phyloP scores from a whole-genome alignment of 1,284 basidiomycete species.

The Rhodotorula sp. region DNA sequence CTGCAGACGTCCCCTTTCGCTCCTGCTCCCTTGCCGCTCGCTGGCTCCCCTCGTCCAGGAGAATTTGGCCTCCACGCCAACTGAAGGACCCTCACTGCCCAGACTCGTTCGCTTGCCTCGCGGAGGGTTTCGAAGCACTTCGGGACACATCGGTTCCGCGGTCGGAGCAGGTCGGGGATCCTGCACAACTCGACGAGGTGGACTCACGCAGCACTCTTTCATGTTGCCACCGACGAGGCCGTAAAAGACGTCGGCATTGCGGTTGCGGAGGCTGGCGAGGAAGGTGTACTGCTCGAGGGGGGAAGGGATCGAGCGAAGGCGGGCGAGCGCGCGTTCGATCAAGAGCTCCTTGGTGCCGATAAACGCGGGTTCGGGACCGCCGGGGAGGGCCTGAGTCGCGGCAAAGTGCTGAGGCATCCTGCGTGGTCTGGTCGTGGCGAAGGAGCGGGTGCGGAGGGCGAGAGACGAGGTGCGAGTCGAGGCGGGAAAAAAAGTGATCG shows the following conservation, averaged over 20 bases:
- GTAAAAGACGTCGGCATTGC: slow-evolving; percentile 73
- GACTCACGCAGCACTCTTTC: slow-evolving; percentile 52
- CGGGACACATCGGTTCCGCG: background rate
- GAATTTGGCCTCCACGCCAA: too few relatives aligned
- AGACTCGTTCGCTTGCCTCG: too few relatives aligned
- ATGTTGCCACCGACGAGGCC: slow-evolving; percentile 58
- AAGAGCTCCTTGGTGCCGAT: slow-evolving; percentile 27
- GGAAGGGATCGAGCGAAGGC: slow-evolving; percentile 30
- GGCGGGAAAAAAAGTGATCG: background rate
- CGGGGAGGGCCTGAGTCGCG: background rate
- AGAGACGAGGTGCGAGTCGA: background rate
- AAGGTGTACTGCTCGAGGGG: slow-evolving; percentile 72
- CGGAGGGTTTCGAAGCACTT: background rate
- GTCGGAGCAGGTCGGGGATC: too few relatives aligned
- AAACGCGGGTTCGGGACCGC: slow-evolving; percentile 17
- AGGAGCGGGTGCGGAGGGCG: background rate
- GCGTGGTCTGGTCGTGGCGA: background rate
- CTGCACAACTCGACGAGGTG: background rate
- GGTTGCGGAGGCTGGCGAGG: slow-evolving; percentile 68
- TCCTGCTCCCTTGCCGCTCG: too few relatives aligned
- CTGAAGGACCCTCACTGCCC: too few relatives aligned
- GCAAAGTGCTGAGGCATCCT: slow-evolving; percentile 4
- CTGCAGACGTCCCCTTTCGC: too few relatives aligned
- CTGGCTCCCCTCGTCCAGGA: too few relatives aligned
- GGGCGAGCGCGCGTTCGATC: slow-evolving; percentile 35